These are phyloP conservation scores for Diaporthe sp. DNA, from an alignment of 2,329 filamentous ascomycete genomes.

Conservation along the genomic window DNA sequence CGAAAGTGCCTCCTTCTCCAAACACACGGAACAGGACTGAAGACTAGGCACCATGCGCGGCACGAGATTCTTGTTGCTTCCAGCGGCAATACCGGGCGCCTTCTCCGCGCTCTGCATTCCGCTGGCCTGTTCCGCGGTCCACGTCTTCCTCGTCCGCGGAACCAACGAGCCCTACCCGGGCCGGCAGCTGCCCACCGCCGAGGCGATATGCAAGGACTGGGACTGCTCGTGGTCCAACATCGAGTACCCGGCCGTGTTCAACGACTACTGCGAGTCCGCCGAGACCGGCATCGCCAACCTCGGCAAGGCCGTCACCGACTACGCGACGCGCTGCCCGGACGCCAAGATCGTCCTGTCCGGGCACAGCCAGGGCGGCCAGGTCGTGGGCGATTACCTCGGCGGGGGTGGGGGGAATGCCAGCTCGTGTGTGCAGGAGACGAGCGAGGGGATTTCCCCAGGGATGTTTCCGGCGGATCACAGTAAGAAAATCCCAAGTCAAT, in stretches of 20 bases:
- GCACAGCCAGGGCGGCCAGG: slow-evolving; percentile 50
- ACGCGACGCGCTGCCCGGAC: slow-evolving; percentile 49
- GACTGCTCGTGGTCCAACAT: slow-evolving; percentile 32
- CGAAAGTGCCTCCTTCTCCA: neutral
- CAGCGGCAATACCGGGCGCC: slow-evolving; percentile 7
- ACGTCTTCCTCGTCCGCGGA: slow-evolving; percentile 39
- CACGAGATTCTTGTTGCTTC: neutral
- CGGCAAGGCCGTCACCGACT: slow-evolving; percentile 32
- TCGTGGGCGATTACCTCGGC: slow-evolving; percentile 42
- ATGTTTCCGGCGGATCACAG: neutral
- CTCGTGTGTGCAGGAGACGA: slow-evolving; percentile 24
- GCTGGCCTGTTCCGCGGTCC: slow-evolving; percentile 15
- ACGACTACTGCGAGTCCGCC: slow-evolving; percentile 35
- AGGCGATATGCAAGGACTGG: slow-evolving; percentile 34
- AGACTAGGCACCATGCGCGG: neutral
- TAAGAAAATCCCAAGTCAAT: neutral
- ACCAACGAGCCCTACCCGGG: slow-evolving; percentile 35
- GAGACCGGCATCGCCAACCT: slow-evolving; percentile 20
- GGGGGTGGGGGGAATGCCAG: slow-evolving; percentile 30
- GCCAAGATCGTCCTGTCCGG: slow-evolving; percentile 58
- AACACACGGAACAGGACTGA: neutral
- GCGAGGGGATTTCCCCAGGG: slow-evolving; percentile 2
- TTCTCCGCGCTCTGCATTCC: slow-evolving; percentile 16
- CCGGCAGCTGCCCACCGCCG: slow-evolving; percentile 28
- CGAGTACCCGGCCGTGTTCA: slow-evolving; percentile 25